phyloP scores from a whole-genome alignment of 2,329 filamentous ascomycete species.

The Alternaria postmessia region DNA sequence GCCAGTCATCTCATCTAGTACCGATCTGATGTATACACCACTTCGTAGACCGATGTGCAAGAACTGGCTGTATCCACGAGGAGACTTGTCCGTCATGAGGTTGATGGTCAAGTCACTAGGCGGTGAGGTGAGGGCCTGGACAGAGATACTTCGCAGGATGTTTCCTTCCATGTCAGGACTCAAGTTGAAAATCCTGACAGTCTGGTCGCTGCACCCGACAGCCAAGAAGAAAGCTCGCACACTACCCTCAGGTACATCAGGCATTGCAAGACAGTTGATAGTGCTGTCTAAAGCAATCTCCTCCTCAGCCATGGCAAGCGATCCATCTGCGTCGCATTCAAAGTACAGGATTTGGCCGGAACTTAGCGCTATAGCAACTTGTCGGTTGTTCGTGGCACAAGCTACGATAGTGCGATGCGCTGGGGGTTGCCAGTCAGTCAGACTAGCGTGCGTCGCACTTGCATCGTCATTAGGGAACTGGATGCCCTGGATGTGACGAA shows the following conservation, averaged over 20 bases:
- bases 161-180: slow-evolving; percentile 80
- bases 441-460: slow-evolving; percentile 59
- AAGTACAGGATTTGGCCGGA: slow-evolving; percentile 98
- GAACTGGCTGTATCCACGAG: slow-evolving; percentile 86
- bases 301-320: slow-evolving; percentile 89
- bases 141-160: slow-evolving; percentile 84
- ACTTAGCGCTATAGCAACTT: slow-evolving; percentile 92
- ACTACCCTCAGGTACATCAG: slow-evolving; percentile 89
- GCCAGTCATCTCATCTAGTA: slow-evolving; percentile 93
- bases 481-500: slow-evolving; percentile 83
- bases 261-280: slow-evolving; percentile 92
- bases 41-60: slow-evolving; percentile 96
- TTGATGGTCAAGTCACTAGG: slow-evolving; percentile 91
- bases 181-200: slow-evolving; percentile 88
- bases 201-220: slow-evolving; percentile 96
- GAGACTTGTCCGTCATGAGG: slow-evolving; percentile 92
- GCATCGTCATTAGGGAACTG: slow-evolving; percentile 37
- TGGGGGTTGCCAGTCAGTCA: slow-evolving; percentile 93
- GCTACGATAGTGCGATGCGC: slow-evolving; percentile 95
- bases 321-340: slow-evolving; percentile 92
- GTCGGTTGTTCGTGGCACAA: slow-evolving; percentile 89
- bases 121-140: slow-evolving; percentile 90
- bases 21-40: slow-evolving; percentile 93
- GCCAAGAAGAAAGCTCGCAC: slow-evolving; percentile 91
- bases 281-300: slow-evolving; percentile 95